A percentile compares a stretch with the other conserved stretches of the same genome.
phyloP scores from a whole-genome alignment of 192 early-diverging fungal genomes.

The Dissophora ornata region DNA sequence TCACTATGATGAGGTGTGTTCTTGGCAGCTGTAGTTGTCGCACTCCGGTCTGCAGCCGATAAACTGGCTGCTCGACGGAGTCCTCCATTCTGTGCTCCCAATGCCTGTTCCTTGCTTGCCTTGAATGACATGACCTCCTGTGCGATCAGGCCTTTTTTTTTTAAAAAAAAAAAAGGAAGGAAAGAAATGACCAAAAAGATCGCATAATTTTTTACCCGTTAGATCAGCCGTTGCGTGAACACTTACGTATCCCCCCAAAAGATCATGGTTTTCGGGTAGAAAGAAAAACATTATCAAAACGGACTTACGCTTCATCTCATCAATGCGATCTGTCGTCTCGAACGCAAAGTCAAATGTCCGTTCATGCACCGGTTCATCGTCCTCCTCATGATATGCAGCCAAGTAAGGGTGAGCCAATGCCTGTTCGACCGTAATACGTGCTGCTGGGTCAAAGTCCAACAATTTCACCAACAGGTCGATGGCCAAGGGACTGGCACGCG shows the following conservation, averaged over 20 bases:
- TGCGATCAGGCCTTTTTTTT: conserved; percentile 73
- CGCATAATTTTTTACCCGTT: no score
- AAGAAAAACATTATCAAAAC: background rate
- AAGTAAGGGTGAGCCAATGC: conserved; percentile 95
- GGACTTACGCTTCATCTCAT: conserved; percentile 82
- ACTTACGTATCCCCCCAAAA: no score
- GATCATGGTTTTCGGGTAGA: no score
- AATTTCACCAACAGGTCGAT: conserved; percentile 90
- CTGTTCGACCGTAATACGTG: conserved; percentile 93
- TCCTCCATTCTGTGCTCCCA: conserved; percentile 28
- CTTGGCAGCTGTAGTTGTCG: conserved; percentile 47
- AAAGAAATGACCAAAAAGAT: conserved; percentile 27
- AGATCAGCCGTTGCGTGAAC: no score
- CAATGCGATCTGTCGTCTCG: conserved; percentile 77
- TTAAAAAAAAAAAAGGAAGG: background rate
- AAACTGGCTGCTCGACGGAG: conserved; percentile 43
- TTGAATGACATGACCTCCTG: conserved; percentile 86
- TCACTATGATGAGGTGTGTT: conserved; percentile 54
- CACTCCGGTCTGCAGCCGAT: conserved; percentile 60
- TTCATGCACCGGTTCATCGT: conserved; percentile 82
- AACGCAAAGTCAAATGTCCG: conserved; percentile 86
- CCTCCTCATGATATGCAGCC: conserved; percentile 90
- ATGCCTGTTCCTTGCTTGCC: conserved; percentile 65
- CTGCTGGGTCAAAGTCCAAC: conserved; percentile 93
- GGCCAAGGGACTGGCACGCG: conserved; percentile 81